Percentiles rank a stretch among this genome's conserved stretches.
Conservation (phyloP, 2,329 filamentous ascomycete genomes). For the Eutypella sp. region DNA sequence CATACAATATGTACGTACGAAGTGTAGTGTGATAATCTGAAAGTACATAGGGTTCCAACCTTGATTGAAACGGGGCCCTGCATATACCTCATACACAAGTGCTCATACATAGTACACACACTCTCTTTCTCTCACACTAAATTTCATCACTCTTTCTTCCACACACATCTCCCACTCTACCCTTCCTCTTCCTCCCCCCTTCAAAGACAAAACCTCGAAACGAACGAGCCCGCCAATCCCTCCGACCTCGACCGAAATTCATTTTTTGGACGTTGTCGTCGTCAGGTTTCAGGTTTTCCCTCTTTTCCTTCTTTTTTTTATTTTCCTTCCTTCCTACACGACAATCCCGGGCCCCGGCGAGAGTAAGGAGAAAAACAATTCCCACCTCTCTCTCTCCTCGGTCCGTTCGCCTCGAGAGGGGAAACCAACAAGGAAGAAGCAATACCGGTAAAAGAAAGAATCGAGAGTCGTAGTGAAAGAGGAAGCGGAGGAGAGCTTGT, state of each 20-base stretch:
- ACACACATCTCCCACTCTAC: not conserved
- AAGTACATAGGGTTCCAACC: no score
- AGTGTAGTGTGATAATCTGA: no score
- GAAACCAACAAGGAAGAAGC: not conserved
- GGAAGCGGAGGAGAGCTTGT: not conserved
- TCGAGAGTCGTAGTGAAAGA: not conserved
- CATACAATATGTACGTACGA: no score
- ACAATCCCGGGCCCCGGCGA: slow-evolving; percentile 8
- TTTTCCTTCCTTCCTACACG: slow-evolving; percentile 1
- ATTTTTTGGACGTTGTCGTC: slow-evolving; percentile 18
- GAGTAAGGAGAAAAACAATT: no score
- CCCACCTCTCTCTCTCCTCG: not conserved
- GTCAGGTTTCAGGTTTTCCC: slow-evolving; percentile 20
- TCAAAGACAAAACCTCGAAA: slow-evolving; percentile 8
- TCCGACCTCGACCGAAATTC: slow-evolving; percentile 18
- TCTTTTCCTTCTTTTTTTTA: not conserved
- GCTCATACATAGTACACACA: not conserved
- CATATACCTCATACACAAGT: not conserved
- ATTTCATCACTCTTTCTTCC: not conserved
- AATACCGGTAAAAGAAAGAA: not conserved
- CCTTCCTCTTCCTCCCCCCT: slow-evolving; percentile 1
- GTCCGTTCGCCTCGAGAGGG: not conserved
- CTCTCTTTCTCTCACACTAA: not conserved
- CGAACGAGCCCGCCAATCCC: slow-evolving; percentile 12
- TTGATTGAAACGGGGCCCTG: not conserved